Conservation (phyloP, 75 land plant species). For the Adiantum capillusveneris region DNA sequence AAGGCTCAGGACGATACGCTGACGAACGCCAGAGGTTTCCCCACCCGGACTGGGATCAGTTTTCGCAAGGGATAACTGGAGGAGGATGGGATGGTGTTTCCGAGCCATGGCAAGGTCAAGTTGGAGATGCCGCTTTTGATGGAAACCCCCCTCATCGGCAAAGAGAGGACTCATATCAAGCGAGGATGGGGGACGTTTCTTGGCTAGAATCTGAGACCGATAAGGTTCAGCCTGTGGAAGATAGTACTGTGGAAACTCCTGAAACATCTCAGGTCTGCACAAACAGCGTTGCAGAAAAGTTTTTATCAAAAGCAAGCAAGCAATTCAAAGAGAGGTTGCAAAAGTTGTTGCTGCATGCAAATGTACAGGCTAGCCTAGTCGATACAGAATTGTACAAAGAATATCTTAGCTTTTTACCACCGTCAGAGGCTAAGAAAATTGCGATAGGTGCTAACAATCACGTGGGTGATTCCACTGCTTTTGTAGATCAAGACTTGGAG, state of each 20-base stretch:
- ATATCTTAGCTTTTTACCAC: background rate
- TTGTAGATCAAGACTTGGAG: constrained; percentile 5
- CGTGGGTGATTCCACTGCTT: background rate
- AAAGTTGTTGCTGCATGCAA: background rate
- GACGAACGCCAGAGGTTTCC: constrained; percentile 11
- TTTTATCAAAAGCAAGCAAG: constrained; percentile 4
- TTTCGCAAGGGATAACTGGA: constrained; percentile 8
- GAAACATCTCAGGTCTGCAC: background rate
- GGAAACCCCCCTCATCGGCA: background rate
- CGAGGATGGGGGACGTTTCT: background rate
- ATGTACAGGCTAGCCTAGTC: background rate
- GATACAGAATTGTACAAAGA: constrained; percentile 2
- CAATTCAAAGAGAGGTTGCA: constrained; percentile 1
- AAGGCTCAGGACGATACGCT: constrained; percentile 10
- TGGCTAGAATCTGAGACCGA: background rate
- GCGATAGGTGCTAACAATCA: background rate
- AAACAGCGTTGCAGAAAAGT: background rate
- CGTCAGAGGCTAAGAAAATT: background rate
- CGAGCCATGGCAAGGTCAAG: constrained; percentile 11
- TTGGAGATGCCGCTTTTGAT: background rate
- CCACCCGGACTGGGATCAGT: constrained; percentile 9
- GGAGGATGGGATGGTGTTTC: constrained; percentile 12
- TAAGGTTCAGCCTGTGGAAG: background rate
- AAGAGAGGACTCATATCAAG: background rate
- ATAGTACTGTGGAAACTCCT: background rate